Conservation (phyloP, 345 rosid genomes). For the Cardiospermum halicacabum region DNA sequence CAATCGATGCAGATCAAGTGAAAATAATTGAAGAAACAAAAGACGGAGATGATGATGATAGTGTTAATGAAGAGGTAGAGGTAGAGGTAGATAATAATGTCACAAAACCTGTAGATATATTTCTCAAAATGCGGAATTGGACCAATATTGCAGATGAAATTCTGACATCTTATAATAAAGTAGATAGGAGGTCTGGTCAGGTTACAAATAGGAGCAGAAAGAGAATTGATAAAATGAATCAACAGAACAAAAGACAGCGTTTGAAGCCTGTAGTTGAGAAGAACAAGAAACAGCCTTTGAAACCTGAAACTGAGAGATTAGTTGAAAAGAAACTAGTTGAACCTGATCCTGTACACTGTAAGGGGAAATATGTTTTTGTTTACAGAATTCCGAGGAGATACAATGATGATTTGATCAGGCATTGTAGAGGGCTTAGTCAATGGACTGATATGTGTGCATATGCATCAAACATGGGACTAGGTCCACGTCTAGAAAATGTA, state of each 20-base stretch:
- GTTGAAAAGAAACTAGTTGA: background rate
- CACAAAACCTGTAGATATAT: constrained; percentile 17
- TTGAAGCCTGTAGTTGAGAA: background rate
- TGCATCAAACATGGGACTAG: constrained; percentile 53
- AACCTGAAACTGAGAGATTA: too few species aligned
- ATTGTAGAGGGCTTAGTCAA: constrained; percentile 46
- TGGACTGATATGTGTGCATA: constrained; percentile 64
- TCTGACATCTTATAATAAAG: background rate
- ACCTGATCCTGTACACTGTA: constrained; percentile 32
- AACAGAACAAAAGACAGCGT: background rate
- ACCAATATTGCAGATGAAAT: constrained; percentile 11
- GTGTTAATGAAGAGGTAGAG: too few species aligned
- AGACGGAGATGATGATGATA: constrained; percentile 1
- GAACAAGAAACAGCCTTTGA: background rate
- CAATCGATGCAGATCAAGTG: too few species aligned
- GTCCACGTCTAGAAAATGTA: constrained; percentile 36
- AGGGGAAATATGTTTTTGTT: constrained; percentile 50
- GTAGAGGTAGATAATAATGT: too few species aligned
- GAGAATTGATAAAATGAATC: background rate
- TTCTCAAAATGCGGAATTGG: constrained; percentile 12
- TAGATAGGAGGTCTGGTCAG: background rate
- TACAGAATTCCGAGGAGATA: constrained; percentile 53
- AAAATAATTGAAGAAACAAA: too few species aligned
- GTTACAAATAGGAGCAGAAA: constrained; percentile 6
- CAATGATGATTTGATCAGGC: constrained; percentile 60